These are phyloP conservation scores for Ustilago nuda DNA, from an alignment of 1,284 basidiomycete species.

Conservation along the genomic window DNA sequence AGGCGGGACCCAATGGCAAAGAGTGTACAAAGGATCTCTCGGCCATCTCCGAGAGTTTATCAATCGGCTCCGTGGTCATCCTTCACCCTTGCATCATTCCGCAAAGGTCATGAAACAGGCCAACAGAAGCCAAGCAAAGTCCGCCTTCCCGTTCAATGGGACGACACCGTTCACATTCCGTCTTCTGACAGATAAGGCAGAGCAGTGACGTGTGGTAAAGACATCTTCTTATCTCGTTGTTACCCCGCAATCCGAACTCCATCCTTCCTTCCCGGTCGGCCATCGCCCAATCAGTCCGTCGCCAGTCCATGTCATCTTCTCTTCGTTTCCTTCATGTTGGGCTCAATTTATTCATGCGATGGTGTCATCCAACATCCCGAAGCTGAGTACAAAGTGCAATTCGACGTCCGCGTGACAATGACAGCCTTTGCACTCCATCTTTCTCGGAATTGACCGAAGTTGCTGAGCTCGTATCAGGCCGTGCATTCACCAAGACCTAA, in stretches of 20 bases:
- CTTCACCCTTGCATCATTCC: background rate
- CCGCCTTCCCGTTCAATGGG: constrained; percentile 5
- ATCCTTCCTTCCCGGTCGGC: background rate
- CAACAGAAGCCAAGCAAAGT: constrained; percentile 12
- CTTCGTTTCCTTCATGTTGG: background rate
- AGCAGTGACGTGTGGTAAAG: background rate
- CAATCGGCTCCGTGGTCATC: background rate
- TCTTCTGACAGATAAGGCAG: background rate
- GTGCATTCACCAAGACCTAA: background rate
- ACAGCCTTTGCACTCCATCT: background rate
- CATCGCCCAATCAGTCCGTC: background rate
- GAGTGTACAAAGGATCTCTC: background rate
- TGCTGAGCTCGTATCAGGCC: constrained; percentile 3
- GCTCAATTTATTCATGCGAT: constrained; percentile 3
- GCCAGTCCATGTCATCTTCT: background rate
- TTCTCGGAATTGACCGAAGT: constrained; percentile 4
- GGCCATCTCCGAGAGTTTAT: constrained; percentile 49
- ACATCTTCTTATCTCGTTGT: constrained; percentile 18
- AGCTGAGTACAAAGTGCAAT: background rate
- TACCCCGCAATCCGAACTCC: constrained; percentile 27
- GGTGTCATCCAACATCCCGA: background rate
- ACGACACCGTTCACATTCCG: background rate
- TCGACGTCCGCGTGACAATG: background rate
- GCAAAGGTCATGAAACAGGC: background rate
- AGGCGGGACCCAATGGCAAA: constrained; percentile 21